Conservation (phyloP, 2,329 filamentous ascomycete genomes). For the Tolypocladium guangdongense region DNA sequence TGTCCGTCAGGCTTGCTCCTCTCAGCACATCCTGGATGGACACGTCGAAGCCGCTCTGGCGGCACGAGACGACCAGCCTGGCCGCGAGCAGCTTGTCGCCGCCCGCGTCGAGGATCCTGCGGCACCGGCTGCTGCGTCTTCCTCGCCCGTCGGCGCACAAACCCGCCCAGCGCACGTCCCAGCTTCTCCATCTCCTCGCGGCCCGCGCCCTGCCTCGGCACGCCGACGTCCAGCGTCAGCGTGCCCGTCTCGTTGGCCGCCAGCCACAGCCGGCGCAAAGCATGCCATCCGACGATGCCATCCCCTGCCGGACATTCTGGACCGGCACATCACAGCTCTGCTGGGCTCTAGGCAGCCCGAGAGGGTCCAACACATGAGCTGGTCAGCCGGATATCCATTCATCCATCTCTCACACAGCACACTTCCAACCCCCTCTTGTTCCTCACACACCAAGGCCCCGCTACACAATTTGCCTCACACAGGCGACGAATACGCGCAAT, state of each 20-base stretch:
- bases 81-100: slow-evolving; percentile 34
- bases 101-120: slow-evolving; percentile 27
- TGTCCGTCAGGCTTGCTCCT: slow-evolving; percentile 30
- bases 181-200: slow-evolving; percentile 4
- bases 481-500: slow-evolving; percentile 7
- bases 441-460: not conserved
- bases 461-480: no score
- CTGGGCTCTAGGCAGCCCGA: no score
- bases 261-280: slow-evolving; percentile 17
- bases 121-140: not conserved
- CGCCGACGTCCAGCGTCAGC: slow-evolving; percentile 18
- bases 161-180: slow-evolving; percentile 9
- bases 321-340: no score
- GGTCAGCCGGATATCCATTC: not conserved
- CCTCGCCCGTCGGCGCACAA: not conserved
- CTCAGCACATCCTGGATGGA: slow-evolving; percentile 31
- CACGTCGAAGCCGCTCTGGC: slow-evolving; percentile 28
- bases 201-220: slow-evolving; percentile 7
- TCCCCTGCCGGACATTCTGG: no score
- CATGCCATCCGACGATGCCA: no score
- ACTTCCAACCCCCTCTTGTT: not conserved
- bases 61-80: slow-evolving; percentile 32
- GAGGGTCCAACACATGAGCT: no score
- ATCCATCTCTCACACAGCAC: not conserved
- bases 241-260: slow-evolving; percentile 8